Evolutionary conservation across 495 filamentous ascomycete species (phyloP).

Genomic region (Talaromyces nanjingensis): DNA sequence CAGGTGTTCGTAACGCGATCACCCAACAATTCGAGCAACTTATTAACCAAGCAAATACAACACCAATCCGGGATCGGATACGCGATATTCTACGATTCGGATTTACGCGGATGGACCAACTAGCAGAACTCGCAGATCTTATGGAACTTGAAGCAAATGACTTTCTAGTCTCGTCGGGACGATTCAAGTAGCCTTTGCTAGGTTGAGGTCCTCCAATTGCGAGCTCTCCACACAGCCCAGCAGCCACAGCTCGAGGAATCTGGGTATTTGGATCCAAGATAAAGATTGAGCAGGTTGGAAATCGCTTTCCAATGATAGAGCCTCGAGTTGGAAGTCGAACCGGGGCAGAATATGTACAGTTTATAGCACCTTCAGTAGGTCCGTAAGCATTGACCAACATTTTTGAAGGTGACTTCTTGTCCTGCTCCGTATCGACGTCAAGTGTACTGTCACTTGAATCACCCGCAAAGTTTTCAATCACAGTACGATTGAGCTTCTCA

Average conservation of each 20-base stretch:
- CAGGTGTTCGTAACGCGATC: too few species aligned
- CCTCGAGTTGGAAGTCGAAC: constrained; percentile 22
- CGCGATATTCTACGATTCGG: too few species aligned
- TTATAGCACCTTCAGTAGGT: constrained; percentile 15
- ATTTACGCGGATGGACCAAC: too few species aligned
- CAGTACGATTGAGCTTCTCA: constrained; percentile 19
- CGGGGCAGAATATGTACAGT: constrained; percentile 31
- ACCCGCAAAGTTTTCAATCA: constrained; percentile 31
- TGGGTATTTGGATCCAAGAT: constrained; percentile 32
- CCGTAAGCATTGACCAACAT: constrained; percentile 20
- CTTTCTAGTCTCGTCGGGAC: constrained; percentile 31
- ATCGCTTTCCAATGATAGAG: constrained; percentile 8
- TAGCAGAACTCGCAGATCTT: too few species aligned
- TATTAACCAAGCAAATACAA: too few species aligned
- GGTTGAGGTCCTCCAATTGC: constrained; percentile 45
- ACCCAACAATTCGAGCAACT: too few species aligned
- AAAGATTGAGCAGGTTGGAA: constrained; percentile 23
- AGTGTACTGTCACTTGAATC: constrained; percentile 7
- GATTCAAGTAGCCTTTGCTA: constrained; percentile 42
- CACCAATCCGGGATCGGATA: too few species aligned
- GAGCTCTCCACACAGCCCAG: constrained; percentile 47
- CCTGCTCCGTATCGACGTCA: not conserved
- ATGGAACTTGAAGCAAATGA: too few species aligned
- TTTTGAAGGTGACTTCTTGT: constrained; percentile 18
- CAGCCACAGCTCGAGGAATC: constrained; percentile 20